Percentiles rank a stretch among this genome's conserved stretches.
Evolutionary conservation across 2,329 filamentous ascomycete genomes (phyloP).

Genomic region (Penicillium fuscoglaucum): DNA sequence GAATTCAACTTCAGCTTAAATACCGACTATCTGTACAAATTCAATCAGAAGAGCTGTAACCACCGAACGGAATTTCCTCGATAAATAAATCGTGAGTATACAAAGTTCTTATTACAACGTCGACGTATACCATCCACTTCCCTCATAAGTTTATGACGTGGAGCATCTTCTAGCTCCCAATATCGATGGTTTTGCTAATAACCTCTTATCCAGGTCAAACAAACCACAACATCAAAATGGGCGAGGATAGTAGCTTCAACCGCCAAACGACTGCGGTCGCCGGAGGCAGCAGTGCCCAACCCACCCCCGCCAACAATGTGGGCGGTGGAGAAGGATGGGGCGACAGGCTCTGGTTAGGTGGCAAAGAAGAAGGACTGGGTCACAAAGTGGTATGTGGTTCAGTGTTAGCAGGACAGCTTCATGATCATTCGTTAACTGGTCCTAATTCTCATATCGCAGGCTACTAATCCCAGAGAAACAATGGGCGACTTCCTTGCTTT

Average conservation of each 20-base stretch:
- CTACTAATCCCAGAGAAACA: slow-evolving; percentile 25
- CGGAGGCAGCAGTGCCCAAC: slow-evolving; percentile 28
- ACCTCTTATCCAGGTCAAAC: background rate
- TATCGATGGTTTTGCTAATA: too few relatives aligned
- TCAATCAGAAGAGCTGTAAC: too few relatives aligned
- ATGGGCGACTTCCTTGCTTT: slow-evolving; percentile 32
- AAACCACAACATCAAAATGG: background rate
- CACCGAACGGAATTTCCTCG: too few relatives aligned
- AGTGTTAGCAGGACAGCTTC: too few relatives aligned
- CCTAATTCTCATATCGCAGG: slow-evolving; percentile 11
- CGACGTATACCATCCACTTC: background rate
- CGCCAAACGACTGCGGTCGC: slow-evolving; percentile 17
- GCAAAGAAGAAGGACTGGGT: slow-evolving; percentile 23
- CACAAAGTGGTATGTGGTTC: slow-evolving; percentile 27
- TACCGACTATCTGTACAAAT: background rate
- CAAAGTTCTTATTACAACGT: background rate
- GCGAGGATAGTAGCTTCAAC: slow-evolving; percentile 9
- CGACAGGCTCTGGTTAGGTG: slow-evolving; percentile 28
- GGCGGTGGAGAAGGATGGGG: slow-evolving; percentile 26
- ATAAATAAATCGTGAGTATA: background rate
- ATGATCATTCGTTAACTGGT: background rate
- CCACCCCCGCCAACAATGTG: slow-evolving; percentile 34
- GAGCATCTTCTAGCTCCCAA: fast-evolving
- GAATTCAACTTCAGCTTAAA: background rate
- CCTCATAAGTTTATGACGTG: background rate